Evolutionary conservation across 2,329 filamentous ascomycete species (phyloP).

Genomic region (Penicillium occitanis): DNA sequence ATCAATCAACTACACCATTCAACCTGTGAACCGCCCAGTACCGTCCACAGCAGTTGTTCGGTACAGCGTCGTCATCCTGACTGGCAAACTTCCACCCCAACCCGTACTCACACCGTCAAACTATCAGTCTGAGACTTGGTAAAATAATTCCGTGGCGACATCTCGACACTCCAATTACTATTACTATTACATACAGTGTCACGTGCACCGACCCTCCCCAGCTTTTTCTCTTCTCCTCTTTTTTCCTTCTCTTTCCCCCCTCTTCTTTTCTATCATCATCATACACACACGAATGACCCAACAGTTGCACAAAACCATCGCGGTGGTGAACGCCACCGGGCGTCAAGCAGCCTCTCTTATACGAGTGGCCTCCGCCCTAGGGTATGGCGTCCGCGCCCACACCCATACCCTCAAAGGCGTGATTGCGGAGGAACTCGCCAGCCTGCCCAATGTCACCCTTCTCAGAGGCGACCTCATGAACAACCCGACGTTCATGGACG

Average conservation of each 20-base stretch:
- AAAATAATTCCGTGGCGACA: not conserved
- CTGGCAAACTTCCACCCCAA: not conserved
- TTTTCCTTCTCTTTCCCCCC: not conserved
- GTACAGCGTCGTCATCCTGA: constrained; percentile 14
- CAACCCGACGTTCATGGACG: constrained; percentile 69
- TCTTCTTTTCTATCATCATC: not conserved
- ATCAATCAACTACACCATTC: not conserved
- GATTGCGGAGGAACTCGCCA: constrained; percentile 80
- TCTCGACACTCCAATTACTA: not conserved
- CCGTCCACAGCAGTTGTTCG: not conserved
- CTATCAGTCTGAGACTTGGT: not conserved
- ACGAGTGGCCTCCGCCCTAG: constrained; percentile 87
- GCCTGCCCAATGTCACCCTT: constrained; percentile 76
- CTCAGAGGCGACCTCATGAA: constrained; percentile 67
- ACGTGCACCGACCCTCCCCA: constrained; percentile 4
- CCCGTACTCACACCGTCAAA: not conserved
- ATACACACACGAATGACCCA: constrained; percentile 39
- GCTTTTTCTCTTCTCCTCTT: not conserved
- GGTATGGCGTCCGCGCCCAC: constrained; percentile 90
- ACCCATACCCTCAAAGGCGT: constrained; percentile 82
- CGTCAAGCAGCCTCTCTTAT: constrained; percentile 95
- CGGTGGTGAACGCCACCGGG: constrained; percentile 92
- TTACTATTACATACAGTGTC: constrained; percentile 10
- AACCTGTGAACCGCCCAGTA: not conserved
- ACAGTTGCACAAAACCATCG: constrained; percentile 70